Evolutionary conservation across 495 filamentous ascomycete species (phyloP), one percentile per base, ranked within the genome.

Genomic region (Bathelium albidoporum): DNA sequence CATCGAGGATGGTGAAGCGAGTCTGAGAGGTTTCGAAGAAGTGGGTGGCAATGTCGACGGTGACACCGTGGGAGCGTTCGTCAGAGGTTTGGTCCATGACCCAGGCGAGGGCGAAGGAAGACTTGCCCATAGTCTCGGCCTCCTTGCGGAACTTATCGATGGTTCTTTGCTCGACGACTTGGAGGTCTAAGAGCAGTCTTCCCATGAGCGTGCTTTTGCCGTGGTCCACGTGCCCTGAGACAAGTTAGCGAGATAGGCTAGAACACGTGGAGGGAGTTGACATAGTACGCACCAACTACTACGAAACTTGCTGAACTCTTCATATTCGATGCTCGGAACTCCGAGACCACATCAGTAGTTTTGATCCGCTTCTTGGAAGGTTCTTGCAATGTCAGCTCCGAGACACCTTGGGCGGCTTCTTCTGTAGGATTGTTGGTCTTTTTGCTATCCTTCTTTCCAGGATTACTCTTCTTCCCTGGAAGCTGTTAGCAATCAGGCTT

Each of bases 161-260:
- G 11, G 91, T 92, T 41, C 91, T 80, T 69, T 94, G 84, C 65
- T 96, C 87, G 5, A 97, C 84, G 0, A 92, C 90, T 31, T 89
- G 87, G 41, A 95, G 81, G 70, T 97, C 95, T 32, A 89, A 87
- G 20, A 98, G 79, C n/a, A 98, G 76, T 18, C 94, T 84, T 11
- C 94, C 94, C 95, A 97, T 97, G 20, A 98, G 79, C 18, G 94
- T 98, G 75, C 91, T 96, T 75, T 98, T 98, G 32, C 94, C 94
- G 49, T 93, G 91, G 75, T 98, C 94, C 53, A 98, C 94, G 75
- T 98, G 94, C 39, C 94, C 91, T 92, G 28, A n/a, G 43, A 7
- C 34, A 31, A 31, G 24, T 4, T 14, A 60, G 9, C 28, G 26
- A 32, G 12, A 49, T 43, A 34, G 24, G 36, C n/a, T 4, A 32